Evolutionary conservation across 2,329 filamentous ascomycete species (phyloP), one percentile per base, ranked within the genome.

Genomic region (Rutstroemia sp.): DNA sequence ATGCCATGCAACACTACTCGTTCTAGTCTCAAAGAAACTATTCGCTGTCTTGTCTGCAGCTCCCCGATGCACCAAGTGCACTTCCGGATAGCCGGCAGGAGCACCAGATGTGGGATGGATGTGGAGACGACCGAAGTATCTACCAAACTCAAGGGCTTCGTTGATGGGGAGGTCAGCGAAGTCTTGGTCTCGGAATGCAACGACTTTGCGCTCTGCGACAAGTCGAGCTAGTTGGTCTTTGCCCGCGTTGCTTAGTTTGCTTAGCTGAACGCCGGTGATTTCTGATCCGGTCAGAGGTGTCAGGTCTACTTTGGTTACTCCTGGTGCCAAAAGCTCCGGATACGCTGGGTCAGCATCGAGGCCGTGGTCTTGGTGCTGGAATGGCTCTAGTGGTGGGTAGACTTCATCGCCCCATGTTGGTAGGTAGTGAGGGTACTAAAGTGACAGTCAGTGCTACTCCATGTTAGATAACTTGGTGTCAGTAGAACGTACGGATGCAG

Each of bases 1-100:
- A 73, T 96, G 91, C 90, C 90, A 96, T 7, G 89, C 89, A 1
- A 95, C 84, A 1, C 86, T 88, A 72, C 86, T 92, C 3, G 88
- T 92, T 21, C 87, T 80, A 48, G 82, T 81, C 54, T 79, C 73
- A 62, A 90, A 84, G 71, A 87, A 88, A 49, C 80, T 75, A 19
- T 79, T 73, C 19, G 76, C 79, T 2, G 76, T 79, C 6, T 78
- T 81, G 63, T 88, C 85, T 58, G 81, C 74, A 49, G 81, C 85
- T 19, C 82, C 83, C 40, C 88, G 82, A 71, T 92, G 88, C 1
- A 92, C 88, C 2, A 94, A 80, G 67, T 92, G 88, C 16, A 94
- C 73, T 69, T 91, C 83, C 0, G 88, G 88, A 68, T 83, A 80
- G 3, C 86, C 87, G 60, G 82, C 81, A 0, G 89, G 89, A 0